These are phyloP conservation scores for Davidsoniella neocaledoniae DNA, from an alignment of 2,329 filamentous ascomycete species.

Conservation along the genomic window DNA sequence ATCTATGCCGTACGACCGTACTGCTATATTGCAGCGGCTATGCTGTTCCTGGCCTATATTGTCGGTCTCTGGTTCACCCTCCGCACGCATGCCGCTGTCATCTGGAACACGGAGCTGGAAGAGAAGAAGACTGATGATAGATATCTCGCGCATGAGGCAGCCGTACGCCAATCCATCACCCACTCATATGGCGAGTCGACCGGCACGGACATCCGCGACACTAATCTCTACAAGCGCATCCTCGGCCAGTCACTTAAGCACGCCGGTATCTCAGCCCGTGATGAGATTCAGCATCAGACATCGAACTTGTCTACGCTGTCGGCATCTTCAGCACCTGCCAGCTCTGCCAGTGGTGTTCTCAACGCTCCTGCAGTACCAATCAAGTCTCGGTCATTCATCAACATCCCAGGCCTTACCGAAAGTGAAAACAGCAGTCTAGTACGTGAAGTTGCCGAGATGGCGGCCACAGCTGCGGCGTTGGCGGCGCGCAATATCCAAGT, in stretches of 20 bases:
- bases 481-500: conserved; percentile 51
- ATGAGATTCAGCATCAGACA: conserved; percentile 25
- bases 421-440: conserved; percentile 69
- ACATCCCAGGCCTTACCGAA: conserved; percentile 56
- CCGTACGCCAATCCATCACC: conserved; percentile 3
- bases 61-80: conserved; percentile 93
- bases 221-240: conserved; percentile 82
- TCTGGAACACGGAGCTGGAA: conserved; percentile 77
- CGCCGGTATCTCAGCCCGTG: conserved; percentile 47
- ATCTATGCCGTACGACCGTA: conserved; percentile 81
- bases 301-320: conserved; percentile 21
- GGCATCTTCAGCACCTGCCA: conserved; percentile 22
- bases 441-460: conserved; percentile 82
- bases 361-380: conserved; percentile 26
- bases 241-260: conserved; percentile 79
- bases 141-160: conserved; percentile 10
- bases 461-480: conserved; percentile 75
- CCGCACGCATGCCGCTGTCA: conserved; percentile 86
- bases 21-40: conserved; percentile 69
- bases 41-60: conserved; percentile 82
- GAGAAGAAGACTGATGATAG: conserved; percentile 53
- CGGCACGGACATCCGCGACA: conserved; percentile 62
- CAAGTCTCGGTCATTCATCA: conserved; percentile 27
- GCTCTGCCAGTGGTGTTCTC: conserved; percentile 19
- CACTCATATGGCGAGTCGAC: conserved; percentile 28